These are phyloP conservation scores for Rickenella mellea DNA, from an alignment of 768 basidiomycete species.

Conservation along the genomic window DNA sequence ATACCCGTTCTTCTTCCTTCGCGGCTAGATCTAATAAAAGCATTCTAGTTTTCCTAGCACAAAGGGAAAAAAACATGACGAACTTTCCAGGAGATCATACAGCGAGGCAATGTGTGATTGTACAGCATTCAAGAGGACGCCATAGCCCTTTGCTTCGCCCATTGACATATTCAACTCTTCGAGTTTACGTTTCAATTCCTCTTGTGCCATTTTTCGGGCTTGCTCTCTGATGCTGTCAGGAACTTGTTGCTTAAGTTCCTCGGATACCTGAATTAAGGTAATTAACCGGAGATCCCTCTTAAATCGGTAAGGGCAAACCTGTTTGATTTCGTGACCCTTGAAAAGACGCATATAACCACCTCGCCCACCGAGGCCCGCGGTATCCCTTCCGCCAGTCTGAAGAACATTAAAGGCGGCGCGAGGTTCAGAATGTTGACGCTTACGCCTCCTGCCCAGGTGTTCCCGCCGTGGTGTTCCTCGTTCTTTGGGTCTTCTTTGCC, in stretches of 20 bases:
- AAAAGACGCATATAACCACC: slow-evolving; percentile 59
- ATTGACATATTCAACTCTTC: slow-evolving; percentile 55
- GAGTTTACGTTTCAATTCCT: slow-evolving; percentile 49
- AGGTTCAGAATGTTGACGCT: neutral
- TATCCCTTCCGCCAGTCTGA: slow-evolving; percentile 57
- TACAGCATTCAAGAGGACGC: slow-evolving; percentile 39
- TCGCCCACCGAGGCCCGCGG: slow-evolving; percentile 57
- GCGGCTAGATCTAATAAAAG: slow-evolving; percentile 44
- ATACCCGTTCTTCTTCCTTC: slow-evolving; percentile 61
- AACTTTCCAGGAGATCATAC: slow-evolving; percentile 56
- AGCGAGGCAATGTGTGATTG: slow-evolving; percentile 53
- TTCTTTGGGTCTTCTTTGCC: slow-evolving; percentile 51
- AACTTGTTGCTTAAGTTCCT: slow-evolving; percentile 45
- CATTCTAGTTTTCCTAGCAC: neutral
- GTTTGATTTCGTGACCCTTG: slow-evolving; percentile 56
- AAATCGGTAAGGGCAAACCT: slow-evolving; percentile 23
- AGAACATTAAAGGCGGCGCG: neutral
- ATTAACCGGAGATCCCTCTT: neutral
- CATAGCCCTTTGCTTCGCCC: slow-evolving; percentile 48
- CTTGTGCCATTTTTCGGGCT: slow-evolving; percentile 56
- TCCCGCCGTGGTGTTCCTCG: slow-evolving; percentile 48
- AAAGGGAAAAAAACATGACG: neutral
- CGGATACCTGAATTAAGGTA: slow-evolving; percentile 28
- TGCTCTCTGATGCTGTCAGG: slow-evolving; percentile 53
- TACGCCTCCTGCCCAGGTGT: slow-evolving; percentile 60